Evolutionary conservation across 805 yeast species (phyloP).

Genomic region (Wickerhamiella dianesei): DNA sequence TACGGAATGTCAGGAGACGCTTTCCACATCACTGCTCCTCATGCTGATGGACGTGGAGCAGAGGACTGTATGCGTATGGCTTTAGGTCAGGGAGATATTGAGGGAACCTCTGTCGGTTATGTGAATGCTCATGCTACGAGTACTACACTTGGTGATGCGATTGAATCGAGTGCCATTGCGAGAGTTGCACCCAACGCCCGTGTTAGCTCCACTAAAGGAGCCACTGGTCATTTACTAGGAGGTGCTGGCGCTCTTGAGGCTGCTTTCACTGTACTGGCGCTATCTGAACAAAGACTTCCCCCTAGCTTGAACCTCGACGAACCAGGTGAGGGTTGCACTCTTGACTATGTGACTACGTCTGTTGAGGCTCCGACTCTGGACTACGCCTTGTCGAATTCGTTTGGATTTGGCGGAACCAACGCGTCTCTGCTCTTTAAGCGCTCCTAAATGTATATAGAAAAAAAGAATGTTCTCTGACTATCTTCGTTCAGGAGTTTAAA

Average conservation of each 20-base stretch:
- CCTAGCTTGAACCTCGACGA: constrained; percentile 63
- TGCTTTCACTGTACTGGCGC: constrained; percentile 58
- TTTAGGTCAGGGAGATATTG: constrained; percentile 35
- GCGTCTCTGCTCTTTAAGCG: constrained; percentile 38
- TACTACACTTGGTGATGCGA: constrained; percentile 74
- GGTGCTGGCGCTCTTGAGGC: constrained; percentile 95
- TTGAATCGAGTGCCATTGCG: constrained; percentile 67
- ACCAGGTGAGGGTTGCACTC: constrained; percentile 34
- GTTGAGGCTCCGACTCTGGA: constrained; percentile 31
- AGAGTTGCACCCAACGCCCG: constrained; percentile 28
- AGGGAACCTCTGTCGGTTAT: constrained; percentile 46
- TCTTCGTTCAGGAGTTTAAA: background rate
- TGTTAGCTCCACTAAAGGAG: constrained; percentile 77
- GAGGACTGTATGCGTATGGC: constrained; percentile 71
- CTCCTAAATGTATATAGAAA: background rate
- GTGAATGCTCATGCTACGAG: constrained; percentile 97
- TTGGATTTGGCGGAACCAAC: constrained; percentile 97
- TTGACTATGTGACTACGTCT: constrained; percentile 45
- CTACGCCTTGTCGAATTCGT: constrained; percentile 72
- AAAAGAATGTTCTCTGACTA: background rate
- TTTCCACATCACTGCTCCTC: constrained; percentile 84
- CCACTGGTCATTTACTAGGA: constrained; percentile 87
- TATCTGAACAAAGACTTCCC: constrained; percentile 47
- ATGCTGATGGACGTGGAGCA: constrained; percentile 74
- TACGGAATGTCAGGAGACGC: constrained; percentile 91